These are phyloP conservation scores for Amaranthus cruentus DNA, from an alignment of 148 eudicot species.

Conservation along the genomic window DNA sequence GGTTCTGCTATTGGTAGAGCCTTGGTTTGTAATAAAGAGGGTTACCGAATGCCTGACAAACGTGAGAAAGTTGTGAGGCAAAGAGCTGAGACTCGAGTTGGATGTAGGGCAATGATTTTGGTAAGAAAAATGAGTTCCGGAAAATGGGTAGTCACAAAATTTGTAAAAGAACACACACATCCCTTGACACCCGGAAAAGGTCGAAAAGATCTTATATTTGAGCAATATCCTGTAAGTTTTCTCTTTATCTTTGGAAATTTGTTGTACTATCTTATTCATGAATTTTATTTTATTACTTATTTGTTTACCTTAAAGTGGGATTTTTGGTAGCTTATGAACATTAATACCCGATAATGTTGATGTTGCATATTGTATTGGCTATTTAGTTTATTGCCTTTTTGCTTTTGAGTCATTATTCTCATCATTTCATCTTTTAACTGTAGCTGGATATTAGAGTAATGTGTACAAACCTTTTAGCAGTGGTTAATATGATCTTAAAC, in stretches of 20 bases:
- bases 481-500: background rate
- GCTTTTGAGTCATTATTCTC: too few relatives aligned
- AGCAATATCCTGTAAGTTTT: conserved; percentile 81
- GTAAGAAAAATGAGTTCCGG: conserved; percentile 78
- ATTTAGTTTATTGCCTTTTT: background rate
- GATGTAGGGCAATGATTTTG: conserved; percentile 93
- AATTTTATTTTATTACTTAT: background rate
- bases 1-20: conserved; percentile 90
- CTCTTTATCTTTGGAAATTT: conserved; percentile 7
- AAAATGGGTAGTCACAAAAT: conserved; percentile 86
- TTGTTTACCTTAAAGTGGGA: background rate
- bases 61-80: conserved; percentile 89
- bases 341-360: background rate
- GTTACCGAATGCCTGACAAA: conserved; percentile 74
- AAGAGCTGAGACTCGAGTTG: conserved; percentile 89
- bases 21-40: conserved; percentile 95
- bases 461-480: background rate
- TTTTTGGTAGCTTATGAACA: background rate
- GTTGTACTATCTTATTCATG: background rate
- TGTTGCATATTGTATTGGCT: background rate
- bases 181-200: conserved; percentile 80
- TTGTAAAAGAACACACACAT: conserved; percentile 90
- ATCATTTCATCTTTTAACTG: background rate
- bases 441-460: background rate
- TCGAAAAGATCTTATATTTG: conserved; percentile 65